phyloP scores from a whole-genome alignment of 2,329 filamentous ascomycete species.

The Talaromyces piceae region DNA sequence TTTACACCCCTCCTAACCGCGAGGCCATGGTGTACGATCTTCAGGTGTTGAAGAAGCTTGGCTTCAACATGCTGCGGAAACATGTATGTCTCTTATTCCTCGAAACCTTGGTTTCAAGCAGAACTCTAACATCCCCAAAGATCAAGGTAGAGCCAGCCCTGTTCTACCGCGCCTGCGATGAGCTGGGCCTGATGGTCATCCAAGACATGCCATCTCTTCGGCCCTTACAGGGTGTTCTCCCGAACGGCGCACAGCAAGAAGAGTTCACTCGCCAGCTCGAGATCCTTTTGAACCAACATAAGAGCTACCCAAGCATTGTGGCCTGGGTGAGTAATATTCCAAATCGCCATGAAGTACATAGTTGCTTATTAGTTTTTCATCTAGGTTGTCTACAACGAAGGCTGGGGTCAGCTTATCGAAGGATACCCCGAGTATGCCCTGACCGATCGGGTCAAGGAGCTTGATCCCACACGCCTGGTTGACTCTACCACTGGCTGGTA shows the following conservation, averaged over 20 bases:
- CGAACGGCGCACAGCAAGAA: slow-evolving; percentile 45
- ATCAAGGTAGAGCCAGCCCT: slow-evolving; percentile 62
- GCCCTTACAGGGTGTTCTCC: slow-evolving; percentile 31
- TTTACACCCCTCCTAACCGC: slow-evolving; percentile 57
- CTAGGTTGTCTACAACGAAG: slow-evolving; percentile 63
- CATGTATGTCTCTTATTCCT: slow-evolving; percentile 20
- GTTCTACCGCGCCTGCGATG: slow-evolving; percentile 61
- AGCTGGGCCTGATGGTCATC: slow-evolving; percentile 58
- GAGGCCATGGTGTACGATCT: slow-evolving; percentile 62
- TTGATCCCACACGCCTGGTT: slow-evolving; percentile 59
- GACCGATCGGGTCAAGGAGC: slow-evolving; percentile 45
- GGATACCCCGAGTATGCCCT: slow-evolving; percentile 51
- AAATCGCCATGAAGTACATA: background rate
- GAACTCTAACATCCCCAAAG: slow-evolving; percentile 19
- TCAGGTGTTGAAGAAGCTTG: slow-evolving; percentile 54
- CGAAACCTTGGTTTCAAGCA: background rate
- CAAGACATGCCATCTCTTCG: slow-evolving; percentile 64
- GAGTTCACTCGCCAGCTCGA: slow-evolving; percentile 61
- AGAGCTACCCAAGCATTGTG: slow-evolving; percentile 57
- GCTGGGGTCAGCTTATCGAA: slow-evolving; percentile 55
- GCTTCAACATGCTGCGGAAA: slow-evolving; percentile 64
- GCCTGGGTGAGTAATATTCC: slow-evolving; percentile 46
- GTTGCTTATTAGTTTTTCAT: background rate
- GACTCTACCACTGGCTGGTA: slow-evolving; percentile 59
- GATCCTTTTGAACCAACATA: slow-evolving; percentile 55